Conservation (phyloP, 306 rosid genomes). For the Castanea crenata region DNA sequence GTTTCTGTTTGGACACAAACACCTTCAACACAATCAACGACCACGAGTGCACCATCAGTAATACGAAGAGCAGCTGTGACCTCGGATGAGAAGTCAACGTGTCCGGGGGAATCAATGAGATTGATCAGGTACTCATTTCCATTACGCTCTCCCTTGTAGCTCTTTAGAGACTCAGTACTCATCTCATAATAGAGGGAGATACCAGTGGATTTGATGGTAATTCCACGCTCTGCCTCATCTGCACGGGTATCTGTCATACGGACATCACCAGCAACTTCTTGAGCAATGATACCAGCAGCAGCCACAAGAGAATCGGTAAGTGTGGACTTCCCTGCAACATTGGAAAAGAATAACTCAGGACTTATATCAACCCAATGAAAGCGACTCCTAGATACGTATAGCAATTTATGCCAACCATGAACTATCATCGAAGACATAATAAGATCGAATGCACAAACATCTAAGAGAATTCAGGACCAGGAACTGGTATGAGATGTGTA, state of each 20-base stretch:
- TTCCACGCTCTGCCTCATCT: conserved; percentile 89
- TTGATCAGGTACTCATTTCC: conserved; percentile 84
- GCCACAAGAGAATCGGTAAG: conserved; percentile 86
- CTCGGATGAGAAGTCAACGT: conserved; percentile 85
- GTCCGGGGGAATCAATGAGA: conserved; percentile 78
- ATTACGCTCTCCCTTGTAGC: conserved; percentile 49
- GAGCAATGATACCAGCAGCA: conserved; percentile 85
- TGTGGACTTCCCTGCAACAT: conserved; percentile 51
- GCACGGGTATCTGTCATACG: conserved; percentile 75
- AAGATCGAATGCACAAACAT: no score
- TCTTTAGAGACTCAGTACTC: conserved; percentile 38
- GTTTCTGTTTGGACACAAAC: conserved; percentile 82
- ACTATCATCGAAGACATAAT: neutral
- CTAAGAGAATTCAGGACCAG: neutral
- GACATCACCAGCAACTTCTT: conserved; percentile 80
- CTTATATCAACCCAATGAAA: neutral
- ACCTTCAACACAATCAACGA: conserved; percentile 77
- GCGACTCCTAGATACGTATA: neutral
- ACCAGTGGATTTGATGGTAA: conserved; percentile 79
- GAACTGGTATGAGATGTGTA: neutral
- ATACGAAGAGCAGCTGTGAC: conserved; percentile 79
- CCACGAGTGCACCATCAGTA: conserved; percentile 82
- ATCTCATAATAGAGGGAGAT: conserved; percentile 79
- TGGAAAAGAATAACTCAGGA: neutral
- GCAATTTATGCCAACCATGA: neutral